Percentiles rank a stretch among this genome's conserved stretches.
Conservation (phyloP, 2,329 filamentous ascomycete species). For the Trichoderma sp. region DNA sequence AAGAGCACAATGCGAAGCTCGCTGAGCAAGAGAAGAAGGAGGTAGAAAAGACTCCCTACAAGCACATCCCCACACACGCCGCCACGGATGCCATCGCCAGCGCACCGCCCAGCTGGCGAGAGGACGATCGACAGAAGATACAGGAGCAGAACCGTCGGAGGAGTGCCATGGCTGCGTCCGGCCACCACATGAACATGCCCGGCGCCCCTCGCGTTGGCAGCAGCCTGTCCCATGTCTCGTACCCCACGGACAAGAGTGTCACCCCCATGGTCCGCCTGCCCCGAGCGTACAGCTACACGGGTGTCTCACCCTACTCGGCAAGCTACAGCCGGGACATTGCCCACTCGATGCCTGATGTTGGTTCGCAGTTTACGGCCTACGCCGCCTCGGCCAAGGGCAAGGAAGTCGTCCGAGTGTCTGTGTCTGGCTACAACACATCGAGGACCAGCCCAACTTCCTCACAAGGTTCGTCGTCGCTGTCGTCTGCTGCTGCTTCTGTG, state of each 20-base stretch:
- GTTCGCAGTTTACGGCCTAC: slow-evolving; percentile 27
- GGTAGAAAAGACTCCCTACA: slow-evolving; percentile 49
- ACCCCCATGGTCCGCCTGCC: slow-evolving; percentile 44
- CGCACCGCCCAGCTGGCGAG: slow-evolving; percentile 54
- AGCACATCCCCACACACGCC: slow-evolving; percentile 63
- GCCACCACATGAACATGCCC: slow-evolving; percentile 41
- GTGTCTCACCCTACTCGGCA: slow-evolving; percentile 36
- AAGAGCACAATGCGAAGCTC: slow-evolving; percentile 53
- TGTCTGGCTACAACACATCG: slow-evolving; percentile 34
- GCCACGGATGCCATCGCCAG: slow-evolving; percentile 58
- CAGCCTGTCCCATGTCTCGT: slow-evolving; percentile 50
- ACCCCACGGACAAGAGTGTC: slow-evolving; percentile 44
- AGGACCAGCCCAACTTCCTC: slow-evolving; percentile 41
- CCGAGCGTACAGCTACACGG: slow-evolving; percentile 47
- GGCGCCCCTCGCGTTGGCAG: slow-evolving; percentile 49
- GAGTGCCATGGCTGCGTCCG: slow-evolving; percentile 48
- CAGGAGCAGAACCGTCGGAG: slow-evolving; percentile 53
- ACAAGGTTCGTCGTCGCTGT: slow-evolving; percentile 34
- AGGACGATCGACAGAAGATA: slow-evolving; percentile 49
- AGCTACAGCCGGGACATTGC: slow-evolving; percentile 35
- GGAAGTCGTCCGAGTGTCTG: slow-evolving; percentile 39
- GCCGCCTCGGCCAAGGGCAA: slow-evolving; percentile 45
- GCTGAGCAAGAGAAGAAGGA: slow-evolving; percentile 50
- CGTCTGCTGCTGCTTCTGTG: not conserved
- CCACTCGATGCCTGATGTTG: slow-evolving; percentile 33